Percentiles rank a stretch among this genome's conserved stretches.
These are phyloP conservation scores for Flaveria brownii DNA, from an alignment of 129 eudicot genomes.

Conservation along the genomic window DNA sequence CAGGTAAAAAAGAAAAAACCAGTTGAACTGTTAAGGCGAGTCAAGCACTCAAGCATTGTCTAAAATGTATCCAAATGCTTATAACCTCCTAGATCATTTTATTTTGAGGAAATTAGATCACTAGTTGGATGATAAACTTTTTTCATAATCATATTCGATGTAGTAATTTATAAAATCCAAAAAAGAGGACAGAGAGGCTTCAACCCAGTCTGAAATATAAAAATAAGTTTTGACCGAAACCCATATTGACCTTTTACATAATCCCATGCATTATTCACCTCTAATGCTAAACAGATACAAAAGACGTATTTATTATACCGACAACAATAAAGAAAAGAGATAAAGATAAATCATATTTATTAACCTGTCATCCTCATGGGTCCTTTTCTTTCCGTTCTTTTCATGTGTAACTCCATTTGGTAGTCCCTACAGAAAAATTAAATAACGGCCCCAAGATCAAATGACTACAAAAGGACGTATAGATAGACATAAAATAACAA, in stretches of 20 bases:
- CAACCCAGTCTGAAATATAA: not conserved
- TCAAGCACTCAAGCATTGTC: not conserved
- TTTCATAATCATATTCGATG: not conserved
- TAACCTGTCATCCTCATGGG: conserved; percentile 81
- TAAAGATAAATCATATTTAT: conserved; percentile 1
- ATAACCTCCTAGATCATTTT: conserved; percentile 1
- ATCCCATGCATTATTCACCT: not conserved
- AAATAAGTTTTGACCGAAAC: not conserved
- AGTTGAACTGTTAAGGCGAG: not conserved
- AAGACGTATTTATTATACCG: not conserved
- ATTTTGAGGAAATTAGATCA: not conserved
- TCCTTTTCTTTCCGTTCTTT: conserved; percentile 82
- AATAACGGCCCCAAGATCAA: conserved; percentile 13
- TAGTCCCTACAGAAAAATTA: conserved; percentile 50
- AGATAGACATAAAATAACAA: conserved; percentile 3
- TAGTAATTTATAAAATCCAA: not conserved
- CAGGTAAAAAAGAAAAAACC: not conserved
- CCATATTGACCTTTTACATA: not conserved
- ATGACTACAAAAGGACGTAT: not conserved
- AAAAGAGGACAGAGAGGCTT: not conserved
- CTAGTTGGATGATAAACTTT: not conserved
- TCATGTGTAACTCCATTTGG: conserved; percentile 68
- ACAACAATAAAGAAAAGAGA: not conserved
- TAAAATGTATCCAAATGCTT: not conserved
- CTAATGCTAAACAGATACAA: not conserved